phyloP scores from a whole-genome alignment of 257 asterid species.

The Solanum piurae region DNA sequence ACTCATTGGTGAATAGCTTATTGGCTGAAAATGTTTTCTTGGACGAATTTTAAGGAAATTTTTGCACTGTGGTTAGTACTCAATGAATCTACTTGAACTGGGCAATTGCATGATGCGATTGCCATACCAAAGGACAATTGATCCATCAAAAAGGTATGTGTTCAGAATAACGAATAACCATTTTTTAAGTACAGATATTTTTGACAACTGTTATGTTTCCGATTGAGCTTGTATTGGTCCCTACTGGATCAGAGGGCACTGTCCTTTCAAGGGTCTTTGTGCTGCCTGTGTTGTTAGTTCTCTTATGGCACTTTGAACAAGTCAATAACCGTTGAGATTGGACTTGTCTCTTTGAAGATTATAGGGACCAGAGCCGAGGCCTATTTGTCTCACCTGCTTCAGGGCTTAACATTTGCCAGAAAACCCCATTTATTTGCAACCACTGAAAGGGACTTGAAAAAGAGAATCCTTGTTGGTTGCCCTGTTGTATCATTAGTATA shows the following conservation, averaged over 20 bases:
- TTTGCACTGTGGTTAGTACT: not conserved
- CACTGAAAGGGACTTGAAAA: slow-evolving; percentile 18
- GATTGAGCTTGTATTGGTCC: slow-evolving; percentile 9
- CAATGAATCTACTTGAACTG: not conserved
- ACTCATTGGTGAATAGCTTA: not conserved
- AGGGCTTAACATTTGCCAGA: slow-evolving; percentile 14
- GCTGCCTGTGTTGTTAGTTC: not conserved
- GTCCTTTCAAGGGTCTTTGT: slow-evolving; percentile 8
- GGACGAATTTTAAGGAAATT: not conserved
- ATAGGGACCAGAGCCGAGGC: slow-evolving; percentile 36
- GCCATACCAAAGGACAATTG: not conserved
- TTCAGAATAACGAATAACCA: not conserved
- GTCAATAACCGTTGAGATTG: slow-evolving; percentile 22
- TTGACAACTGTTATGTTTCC: not conserved
- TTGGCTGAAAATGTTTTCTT: not conserved
- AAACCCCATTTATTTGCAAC: slow-evolving; percentile 26
- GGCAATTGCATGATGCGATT: not conserved
- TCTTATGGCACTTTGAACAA: slow-evolving; percentile 35
- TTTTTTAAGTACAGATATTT: not conserved
- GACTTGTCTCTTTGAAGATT: slow-evolving; percentile 15
- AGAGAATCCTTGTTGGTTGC: slow-evolving; percentile 37
- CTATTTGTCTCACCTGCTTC: slow-evolving; percentile 26
- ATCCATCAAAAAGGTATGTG: not conserved
- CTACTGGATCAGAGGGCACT: slow-evolving; percentile 32
- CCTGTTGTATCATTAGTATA: slow-evolving; percentile 73